These are phyloP conservation scores for Nakazawaea holstii DNA, from an alignment of 805 yeast species.

Conservation along the genomic window DNA sequence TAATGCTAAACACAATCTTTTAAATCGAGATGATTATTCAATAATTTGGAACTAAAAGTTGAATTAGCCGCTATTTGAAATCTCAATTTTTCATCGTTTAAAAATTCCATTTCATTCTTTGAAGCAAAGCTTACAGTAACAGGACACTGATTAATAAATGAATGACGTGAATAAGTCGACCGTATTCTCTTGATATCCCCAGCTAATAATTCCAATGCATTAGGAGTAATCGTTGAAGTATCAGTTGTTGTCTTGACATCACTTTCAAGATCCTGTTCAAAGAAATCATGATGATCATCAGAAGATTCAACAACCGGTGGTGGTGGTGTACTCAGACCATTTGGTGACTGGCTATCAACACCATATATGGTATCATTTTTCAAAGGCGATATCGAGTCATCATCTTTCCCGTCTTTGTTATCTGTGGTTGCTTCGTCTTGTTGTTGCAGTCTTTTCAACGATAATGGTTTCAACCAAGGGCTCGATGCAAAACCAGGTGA, in stretches of 20 bases:
- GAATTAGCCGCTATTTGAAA: slow-evolving; percentile 6
- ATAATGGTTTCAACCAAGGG: slow-evolving; percentile 14
- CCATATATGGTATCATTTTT: not conserved
- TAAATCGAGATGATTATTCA: not conserved
- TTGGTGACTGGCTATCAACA: no score
- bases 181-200: slow-evolving; percentile 2
- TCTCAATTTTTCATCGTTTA: not conserved
- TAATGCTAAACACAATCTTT: not conserved
- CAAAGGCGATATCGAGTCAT: not conserved
- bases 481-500: slow-evolving; percentile 6
- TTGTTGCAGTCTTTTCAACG: slow-evolving; percentile 10
- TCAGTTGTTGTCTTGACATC: not conserved
- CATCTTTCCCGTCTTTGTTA: not conserved
- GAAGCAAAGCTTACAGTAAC: not conserved
- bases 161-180: not conserved
- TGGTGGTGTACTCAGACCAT: not conserved
- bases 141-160: not conserved
- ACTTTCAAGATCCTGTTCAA: not conserved
- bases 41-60: slow-evolving; percentile 5
- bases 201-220: not conserved
- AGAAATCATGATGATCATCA: not conserved
- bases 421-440: not conserved
- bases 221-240: not conserved
- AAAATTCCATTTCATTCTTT: not conserved
- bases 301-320: not conserved